Percentiles rank a stretch among this genome's conserved stretches.
phyloP scores from a whole-genome alignment of 2,329 filamentous ascomycete species.

The Trichocomaceae sp. region DNA sequence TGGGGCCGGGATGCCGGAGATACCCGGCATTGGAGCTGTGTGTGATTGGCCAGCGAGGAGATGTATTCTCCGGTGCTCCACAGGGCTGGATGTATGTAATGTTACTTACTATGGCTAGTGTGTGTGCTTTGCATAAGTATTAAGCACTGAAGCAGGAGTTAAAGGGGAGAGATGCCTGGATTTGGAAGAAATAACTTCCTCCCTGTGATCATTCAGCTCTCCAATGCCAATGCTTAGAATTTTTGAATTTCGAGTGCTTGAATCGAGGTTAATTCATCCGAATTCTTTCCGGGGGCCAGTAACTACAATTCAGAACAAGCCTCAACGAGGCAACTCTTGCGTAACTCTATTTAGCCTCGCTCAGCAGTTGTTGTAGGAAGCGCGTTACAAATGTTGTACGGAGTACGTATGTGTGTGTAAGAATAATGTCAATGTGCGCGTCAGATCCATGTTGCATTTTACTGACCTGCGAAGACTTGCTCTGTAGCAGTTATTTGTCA shows the following conservation, averaged over 20 bases:
- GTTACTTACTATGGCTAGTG: too few relatives aligned
- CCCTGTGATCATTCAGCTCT: too few relatives aligned
- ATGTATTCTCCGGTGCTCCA: background rate
- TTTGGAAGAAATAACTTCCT: too few relatives aligned
- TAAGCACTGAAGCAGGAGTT: too few relatives aligned
- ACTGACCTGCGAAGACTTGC: background rate
- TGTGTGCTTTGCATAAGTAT: too few relatives aligned
- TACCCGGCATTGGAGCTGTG: background rate
- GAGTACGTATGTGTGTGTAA: background rate
- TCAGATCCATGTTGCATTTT: background rate
- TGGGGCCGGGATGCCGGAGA: background rate
- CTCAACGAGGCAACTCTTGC: too few relatives aligned
- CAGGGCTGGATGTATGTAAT: background rate
- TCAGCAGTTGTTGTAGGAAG: background rate
- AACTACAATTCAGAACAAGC: too few relatives aligned
- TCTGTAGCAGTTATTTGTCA: background rate
- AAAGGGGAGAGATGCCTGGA: too few relatives aligned
- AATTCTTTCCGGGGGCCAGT: background rate
- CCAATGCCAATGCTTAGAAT: too few relatives aligned
- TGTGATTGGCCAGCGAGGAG: background rate
- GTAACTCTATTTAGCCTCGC: constrained; percentile 6
- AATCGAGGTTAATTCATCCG: background rate
- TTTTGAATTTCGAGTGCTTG: background rate
- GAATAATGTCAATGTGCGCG: background rate
- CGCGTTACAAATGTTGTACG: background rate